These are phyloP conservation scores for Obba rivulosa DNA, from an alignment of 768 basidiomycete genomes.

Conservation along the genomic window DNA sequence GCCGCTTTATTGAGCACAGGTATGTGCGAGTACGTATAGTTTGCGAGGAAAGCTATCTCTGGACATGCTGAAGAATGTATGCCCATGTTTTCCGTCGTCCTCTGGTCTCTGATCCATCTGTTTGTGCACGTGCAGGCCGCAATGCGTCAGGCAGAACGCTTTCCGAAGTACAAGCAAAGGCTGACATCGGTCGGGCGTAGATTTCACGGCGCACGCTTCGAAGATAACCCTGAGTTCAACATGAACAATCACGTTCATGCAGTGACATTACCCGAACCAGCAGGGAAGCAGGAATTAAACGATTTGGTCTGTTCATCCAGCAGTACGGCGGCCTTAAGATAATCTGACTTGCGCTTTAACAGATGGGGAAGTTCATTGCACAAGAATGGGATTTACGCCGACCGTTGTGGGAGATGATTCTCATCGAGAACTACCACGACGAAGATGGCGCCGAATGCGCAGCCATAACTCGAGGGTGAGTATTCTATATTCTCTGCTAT, in stretches of 20 bases:
- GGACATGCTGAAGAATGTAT: conserved; percentile 1
- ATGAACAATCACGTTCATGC: conserved; percentile 13
- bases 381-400: conserved; percentile 16
- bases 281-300: conserved; percentile 16
- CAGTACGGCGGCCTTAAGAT: background rate
- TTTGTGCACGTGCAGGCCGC: conserved; percentile 1
- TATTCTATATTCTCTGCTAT: background rate
- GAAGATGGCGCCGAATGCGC: conserved; percentile 17
- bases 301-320: conserved; percentile 9
- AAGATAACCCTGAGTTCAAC: conserved; percentile 17
- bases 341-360: background rate
- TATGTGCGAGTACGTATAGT: conserved; percentile 12
- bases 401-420: conserved; percentile 16
- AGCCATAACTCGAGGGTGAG: conserved; percentile 14
- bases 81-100: background rate
- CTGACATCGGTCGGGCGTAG: conserved; percentile 13
- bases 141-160: conserved; percentile 8
- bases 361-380: conserved; percentile 19
- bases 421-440: conserved; percentile 19
- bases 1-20: background rate
- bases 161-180: conserved; percentile 16
- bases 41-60: conserved; percentile 7
- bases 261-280: conserved; percentile 15
- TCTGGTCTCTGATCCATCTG: background rate
- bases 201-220: conserved; percentile 17